These are phyloP conservation scores for Microcyclospora tardicrescens DNA, from an alignment of 2,329 filamentous ascomycete genomes.

Conservation along the genomic window DNA sequence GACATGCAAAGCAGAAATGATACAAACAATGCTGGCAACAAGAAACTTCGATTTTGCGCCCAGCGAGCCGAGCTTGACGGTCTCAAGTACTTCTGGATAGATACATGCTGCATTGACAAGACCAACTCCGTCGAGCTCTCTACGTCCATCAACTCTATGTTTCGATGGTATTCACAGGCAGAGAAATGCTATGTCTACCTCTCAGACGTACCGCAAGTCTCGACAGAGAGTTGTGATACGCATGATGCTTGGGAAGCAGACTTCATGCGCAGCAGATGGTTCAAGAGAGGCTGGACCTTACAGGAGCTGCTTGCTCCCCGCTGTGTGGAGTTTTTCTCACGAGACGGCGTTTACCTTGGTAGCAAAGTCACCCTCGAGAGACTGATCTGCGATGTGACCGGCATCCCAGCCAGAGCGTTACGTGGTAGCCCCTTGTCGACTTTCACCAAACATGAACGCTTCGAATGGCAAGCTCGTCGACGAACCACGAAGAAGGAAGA, in stretches of 20 bases:
- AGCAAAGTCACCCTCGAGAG: not conserved
- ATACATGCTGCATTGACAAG: conserved; percentile 14
- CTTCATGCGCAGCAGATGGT: conserved; percentile 7
- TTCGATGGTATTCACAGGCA: conserved; percentile 10
- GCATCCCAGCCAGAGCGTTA: not conserved
- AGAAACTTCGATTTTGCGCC: conserved; percentile 3
- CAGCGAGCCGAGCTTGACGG: conserved; percentile 5
- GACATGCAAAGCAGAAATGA: conserved; percentile 1
- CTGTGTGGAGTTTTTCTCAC: conserved; percentile 5
- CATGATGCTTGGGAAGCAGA: not conserved
- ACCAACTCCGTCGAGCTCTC: conserved; percentile 9
- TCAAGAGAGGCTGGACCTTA: conserved; percentile 8
- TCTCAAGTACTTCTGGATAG: conserved; percentile 10
- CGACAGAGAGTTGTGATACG: not conserved
- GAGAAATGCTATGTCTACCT: conserved; percentile 11
- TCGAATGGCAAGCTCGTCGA: conserved; percentile 4
- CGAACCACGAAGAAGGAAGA: conserved; percentile 6
- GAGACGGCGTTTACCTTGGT: conserved; percentile 1
- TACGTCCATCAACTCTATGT: conserved; percentile 13
- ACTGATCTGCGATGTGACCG: conserved; percentile 1
- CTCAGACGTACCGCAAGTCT: conserved; percentile 4
- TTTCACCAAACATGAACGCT: conserved; percentile 3
- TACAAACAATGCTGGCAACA: conserved; percentile 2
- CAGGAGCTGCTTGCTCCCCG: conserved; percentile 7
- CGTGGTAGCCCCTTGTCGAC: not conserved